Evolutionary conservation across 2,329 filamentous ascomycete species (phyloP).

Genomic region (Phialocephala sp.): DNA sequence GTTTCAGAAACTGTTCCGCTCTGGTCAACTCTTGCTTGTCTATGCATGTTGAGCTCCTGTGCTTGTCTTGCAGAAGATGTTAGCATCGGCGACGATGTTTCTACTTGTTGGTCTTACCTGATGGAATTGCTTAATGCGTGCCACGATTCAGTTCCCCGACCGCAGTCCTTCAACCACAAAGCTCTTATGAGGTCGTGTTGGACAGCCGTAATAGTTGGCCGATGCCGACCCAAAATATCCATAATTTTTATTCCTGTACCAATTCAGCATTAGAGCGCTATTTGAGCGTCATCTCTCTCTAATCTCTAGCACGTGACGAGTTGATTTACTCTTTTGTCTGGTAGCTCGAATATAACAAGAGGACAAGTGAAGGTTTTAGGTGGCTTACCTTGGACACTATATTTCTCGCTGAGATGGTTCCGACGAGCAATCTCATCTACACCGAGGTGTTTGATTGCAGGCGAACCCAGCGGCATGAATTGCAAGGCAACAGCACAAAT

Average conservation of each 20-base stretch:
- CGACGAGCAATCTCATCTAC: conserved; percentile 9
- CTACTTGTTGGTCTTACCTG: neutral
- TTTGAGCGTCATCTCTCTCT: neutral
- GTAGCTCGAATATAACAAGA: neutral
- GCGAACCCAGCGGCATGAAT: conserved; percentile 19
- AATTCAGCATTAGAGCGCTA: neutral
- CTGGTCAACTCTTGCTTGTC: conserved; percentile 11
- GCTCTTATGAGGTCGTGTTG: conserved; percentile 25
- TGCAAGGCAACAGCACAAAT: conserved; percentile 25
- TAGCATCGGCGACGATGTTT: neutral
- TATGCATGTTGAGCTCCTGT: conserved; percentile 24
- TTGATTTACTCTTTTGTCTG: neutral
- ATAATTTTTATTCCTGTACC: conserved; percentile 25
- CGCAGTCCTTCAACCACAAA: conserved; percentile 27
- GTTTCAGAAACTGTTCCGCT: conserved; percentile 1
- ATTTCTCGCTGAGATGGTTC: conserved; percentile 21
- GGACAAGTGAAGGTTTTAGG: neutral
- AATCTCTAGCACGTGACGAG: neutral
- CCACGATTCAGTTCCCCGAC: conserved; percentile 28
- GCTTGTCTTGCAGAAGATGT: conserved; percentile 17
- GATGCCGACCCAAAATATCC: conserved; percentile 21
- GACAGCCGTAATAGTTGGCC: conserved; percentile 20
- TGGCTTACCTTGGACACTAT: conserved; percentile 9
- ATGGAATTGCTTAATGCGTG: conserved; percentile 22
- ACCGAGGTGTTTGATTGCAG: conserved; percentile 8